These are phyloP conservation scores for Coemansia sp. DNA, from an alignment of 192 early-diverging fungal genomes.

Conservation along the genomic window DNA sequence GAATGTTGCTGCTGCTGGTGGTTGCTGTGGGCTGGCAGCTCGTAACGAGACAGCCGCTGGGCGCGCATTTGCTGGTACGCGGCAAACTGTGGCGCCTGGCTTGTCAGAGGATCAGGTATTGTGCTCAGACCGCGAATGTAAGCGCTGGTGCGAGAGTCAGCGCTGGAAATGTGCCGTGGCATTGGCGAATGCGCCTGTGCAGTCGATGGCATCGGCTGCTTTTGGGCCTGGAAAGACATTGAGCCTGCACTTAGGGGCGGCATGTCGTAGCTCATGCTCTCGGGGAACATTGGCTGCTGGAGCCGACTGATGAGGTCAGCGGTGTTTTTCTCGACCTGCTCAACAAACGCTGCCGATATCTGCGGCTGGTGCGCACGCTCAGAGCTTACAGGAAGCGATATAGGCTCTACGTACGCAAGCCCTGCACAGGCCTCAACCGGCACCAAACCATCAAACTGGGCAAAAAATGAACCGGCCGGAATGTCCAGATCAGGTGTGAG, in stretches of 20 bases:
- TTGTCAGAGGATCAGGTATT: conserved; percentile 26
- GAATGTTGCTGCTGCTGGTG: neutral
- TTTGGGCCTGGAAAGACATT: conserved; percentile 6
- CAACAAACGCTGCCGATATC: conserved; percentile 19
- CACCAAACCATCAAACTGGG: conserved; percentile 15
- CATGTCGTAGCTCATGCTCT: neutral
- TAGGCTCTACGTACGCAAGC: conserved; percentile 17
- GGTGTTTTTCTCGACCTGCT: conserved; percentile 32
- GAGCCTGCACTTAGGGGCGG: conserved; percentile 8
- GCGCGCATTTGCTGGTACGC: conserved; percentile 40
- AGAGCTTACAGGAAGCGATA: neutral
- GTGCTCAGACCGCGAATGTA: conserved; percentile 9
- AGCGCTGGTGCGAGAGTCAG: conserved; percentile 11
- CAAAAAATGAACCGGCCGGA: conserved; percentile 35
- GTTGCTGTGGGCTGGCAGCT: neutral
- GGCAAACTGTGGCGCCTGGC: conserved; percentile 33
- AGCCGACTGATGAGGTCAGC: conserved; percentile 25
- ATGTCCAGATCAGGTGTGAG: conserved; percentile 41
- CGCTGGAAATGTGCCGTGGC: conserved; percentile 18
- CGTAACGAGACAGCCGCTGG: conserved; percentile 34
- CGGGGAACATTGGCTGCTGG: conserved; percentile 12
- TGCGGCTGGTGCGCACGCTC: conserved; percentile 7
- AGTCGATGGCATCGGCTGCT: neutral
- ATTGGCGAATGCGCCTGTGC: conserved; percentile 5
- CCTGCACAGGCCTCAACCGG: conserved; percentile 19